These are phyloP conservation scores for Penicillium robsamsonii DNA, from an alignment of 495 filamentous ascomycete genomes.

Conservation along the genomic window DNA sequence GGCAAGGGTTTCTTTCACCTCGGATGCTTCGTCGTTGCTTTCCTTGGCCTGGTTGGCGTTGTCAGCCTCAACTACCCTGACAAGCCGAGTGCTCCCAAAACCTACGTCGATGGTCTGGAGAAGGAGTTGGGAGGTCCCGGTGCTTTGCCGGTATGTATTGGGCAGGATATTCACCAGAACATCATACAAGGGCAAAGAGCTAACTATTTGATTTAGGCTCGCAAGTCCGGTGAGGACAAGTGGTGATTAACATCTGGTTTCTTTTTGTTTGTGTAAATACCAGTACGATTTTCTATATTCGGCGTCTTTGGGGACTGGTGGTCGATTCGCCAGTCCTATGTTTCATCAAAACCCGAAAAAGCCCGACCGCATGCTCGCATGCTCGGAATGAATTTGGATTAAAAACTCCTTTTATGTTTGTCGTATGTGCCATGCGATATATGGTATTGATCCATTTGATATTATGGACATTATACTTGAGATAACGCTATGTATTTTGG, in stretches of 20 bases:
- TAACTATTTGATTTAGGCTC: slow-evolving; percentile 33
- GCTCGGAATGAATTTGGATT: slow-evolving; percentile 16
- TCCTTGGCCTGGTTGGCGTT: slow-evolving; percentile 67
- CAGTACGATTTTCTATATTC: slow-evolving; percentile 38
- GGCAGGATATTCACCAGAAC: not conserved
- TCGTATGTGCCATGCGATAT: not conserved
- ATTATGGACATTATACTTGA: not conserved
- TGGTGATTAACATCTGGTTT: slow-evolving; percentile 35
- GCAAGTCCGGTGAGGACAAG: slow-evolving; percentile 42
- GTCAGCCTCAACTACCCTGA: slow-evolving; percentile 82
- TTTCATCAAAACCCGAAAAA: slow-evolving; percentile 10
- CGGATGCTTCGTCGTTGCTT: slow-evolving; percentile 66
- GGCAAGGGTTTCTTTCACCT: slow-evolving; percentile 70
- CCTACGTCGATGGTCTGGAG: slow-evolving; percentile 81
- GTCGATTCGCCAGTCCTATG: slow-evolving; percentile 19
- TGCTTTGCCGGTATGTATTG: slow-evolving; percentile 40
- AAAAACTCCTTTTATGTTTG: slow-evolving; percentile 4
- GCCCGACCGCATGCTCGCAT: slow-evolving; percentile 12
- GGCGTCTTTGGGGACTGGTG: slow-evolving; percentile 35
- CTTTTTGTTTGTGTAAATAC: slow-evolving; percentile 43
- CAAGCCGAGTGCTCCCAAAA: slow-evolving; percentile 69
- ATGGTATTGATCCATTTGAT: not conserved
- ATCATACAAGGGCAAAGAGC: not conserved
- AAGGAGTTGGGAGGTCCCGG: slow-evolving; percentile 76
- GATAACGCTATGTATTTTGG: not conserved